A percentile compares a stretch with the other conserved stretches of the same genome.
These are phyloP conservation scores for Nakazawaea ernobii DNA, from an alignment of 805 yeast genomes.

Conservation along the genomic window DNA sequence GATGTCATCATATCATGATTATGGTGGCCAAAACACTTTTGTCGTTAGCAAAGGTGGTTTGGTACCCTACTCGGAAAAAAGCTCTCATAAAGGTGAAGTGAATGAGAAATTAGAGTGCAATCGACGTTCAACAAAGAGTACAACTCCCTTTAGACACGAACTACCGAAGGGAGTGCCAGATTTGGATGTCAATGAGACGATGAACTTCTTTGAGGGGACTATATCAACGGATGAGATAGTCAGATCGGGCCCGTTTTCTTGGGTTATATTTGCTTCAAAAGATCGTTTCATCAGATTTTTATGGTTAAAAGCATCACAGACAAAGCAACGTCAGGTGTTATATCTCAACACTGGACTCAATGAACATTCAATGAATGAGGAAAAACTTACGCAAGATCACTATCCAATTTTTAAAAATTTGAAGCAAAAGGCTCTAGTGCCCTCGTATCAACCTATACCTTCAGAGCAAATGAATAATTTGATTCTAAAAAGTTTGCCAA, in stretches of 20 bases:
- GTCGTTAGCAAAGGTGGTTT: neutral
- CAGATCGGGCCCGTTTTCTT: constrained; percentile 9
- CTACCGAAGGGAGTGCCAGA: constrained; percentile 1
- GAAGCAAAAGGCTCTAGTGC: constrained; percentile 1
- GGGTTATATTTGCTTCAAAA: constrained; percentile 9
- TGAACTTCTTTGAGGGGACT: constrained; percentile 5
- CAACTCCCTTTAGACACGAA: neutral
- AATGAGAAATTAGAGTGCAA: neutral
- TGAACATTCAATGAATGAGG: neutral
- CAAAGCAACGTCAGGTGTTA: constrained; percentile 7
- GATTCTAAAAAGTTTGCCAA: constrained; percentile 35
- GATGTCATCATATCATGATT: constrained; percentile 5
- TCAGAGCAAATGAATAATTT: neutral
- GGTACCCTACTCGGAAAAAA: neutral
- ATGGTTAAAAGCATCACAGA: constrained; percentile 6
- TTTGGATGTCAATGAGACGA: neutral
- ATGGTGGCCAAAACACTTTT: constrained; percentile 4
- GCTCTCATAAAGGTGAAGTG: neutral
- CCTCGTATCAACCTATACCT: constrained; percentile 7
- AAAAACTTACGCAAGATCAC: neutral
- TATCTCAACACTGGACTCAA: neutral
- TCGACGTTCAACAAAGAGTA: neutral
- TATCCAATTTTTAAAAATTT: neutral
- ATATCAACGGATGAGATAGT: constrained; percentile 5
- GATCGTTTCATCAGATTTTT: constrained; percentile 6